Evolutionary conservation across 2,329 filamentous ascomycete genomes (phyloP).

Genomic region (Aspergillus phoenicis): DNA sequence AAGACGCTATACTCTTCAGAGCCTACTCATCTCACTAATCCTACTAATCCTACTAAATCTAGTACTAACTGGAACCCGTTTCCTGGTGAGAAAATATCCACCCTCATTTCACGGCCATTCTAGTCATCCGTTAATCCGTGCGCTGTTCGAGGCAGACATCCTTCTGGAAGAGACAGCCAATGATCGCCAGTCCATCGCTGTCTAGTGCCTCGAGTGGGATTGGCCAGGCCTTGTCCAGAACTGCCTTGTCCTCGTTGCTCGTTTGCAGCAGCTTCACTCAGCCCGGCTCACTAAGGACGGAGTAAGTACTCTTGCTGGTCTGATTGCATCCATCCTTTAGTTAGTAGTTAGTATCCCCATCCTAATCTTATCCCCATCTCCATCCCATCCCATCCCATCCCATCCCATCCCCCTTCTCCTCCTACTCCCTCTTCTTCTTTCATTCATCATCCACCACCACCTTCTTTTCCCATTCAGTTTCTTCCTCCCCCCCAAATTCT

Average conservation of each 20-base stretch:
- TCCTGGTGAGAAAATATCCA: background rate
- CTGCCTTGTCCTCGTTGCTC: background rate
- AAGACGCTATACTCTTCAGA: too few species aligned
- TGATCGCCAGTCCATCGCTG: background rate
- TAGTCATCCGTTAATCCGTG: background rate
- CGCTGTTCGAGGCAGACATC: background rate
- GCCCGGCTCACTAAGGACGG: too few species aligned
- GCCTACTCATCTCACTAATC: too few species aligned
- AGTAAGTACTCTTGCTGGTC: slow-evolving; percentile 15
- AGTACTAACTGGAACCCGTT: too few species aligned
- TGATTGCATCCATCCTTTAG: slow-evolving; percentile 1
- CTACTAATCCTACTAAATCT: too few species aligned
- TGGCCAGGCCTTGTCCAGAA: slow-evolving; percentile 25
- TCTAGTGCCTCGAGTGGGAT: slow-evolving; percentile 10
- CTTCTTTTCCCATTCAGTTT: background rate
- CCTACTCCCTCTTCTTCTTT: slow-evolving; percentile 6
- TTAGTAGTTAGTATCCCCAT: background rate
- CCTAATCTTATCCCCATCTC: background rate
- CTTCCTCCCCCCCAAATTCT: background rate
- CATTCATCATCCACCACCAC: too few species aligned
- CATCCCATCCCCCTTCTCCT: background rate
- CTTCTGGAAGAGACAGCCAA: background rate
- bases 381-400: slow-evolving; percentile 12
- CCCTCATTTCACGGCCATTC: background rate
- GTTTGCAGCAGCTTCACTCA: slow-evolving; percentile 24